These are phyloP conservation scores for Cetradonia linearis DNA, from an alignment of 495 filamentous ascomycete species.

Conservation along the genomic window DNA sequence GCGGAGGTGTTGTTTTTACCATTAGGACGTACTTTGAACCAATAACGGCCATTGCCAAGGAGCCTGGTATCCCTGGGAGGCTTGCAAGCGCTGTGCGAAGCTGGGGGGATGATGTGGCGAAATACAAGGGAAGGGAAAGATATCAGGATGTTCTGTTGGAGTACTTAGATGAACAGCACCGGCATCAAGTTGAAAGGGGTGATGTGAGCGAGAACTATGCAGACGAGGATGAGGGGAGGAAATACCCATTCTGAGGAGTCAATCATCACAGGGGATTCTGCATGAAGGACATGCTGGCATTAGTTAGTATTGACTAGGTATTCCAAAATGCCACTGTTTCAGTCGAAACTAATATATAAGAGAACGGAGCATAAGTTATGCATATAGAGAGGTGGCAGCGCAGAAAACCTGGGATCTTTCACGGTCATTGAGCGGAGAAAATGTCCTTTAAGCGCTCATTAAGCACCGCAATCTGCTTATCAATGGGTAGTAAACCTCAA, in stretches of 20 bases:
- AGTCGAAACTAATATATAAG: no score
- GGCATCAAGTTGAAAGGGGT: constrained; percentile 60
- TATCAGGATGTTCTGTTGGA: constrained; percentile 72
- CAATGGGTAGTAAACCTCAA: no score
- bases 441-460: neutral
- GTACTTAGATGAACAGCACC: constrained; percentile 71
- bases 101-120: constrained; percentile 76
- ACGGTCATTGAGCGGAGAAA: no score
- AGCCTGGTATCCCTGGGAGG: constrained; percentile 61
- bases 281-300: neutral
- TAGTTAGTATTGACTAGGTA: neutral
- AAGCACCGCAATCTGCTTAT: no score
- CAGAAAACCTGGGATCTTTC: neutral
- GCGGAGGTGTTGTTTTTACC: constrained; percentile 70
- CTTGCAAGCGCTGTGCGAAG: constrained; percentile 66
- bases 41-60: constrained; percentile 52
- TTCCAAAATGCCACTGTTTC: no score
- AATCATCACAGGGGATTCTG: neutral
- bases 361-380: no score
- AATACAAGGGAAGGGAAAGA: constrained; percentile 75
- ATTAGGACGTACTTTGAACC: constrained; percentile 73
- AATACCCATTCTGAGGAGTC: constrained; percentile 35
- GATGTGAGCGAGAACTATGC: constrained; percentile 49
- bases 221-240: constrained; percentile 40
- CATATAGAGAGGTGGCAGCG: no score